Percentiles rank a stretch among this genome's conserved stretches.
Conservation (phyloP, 192 early-diverging fungal species). For the Paraglomus brasilianum region DNA sequence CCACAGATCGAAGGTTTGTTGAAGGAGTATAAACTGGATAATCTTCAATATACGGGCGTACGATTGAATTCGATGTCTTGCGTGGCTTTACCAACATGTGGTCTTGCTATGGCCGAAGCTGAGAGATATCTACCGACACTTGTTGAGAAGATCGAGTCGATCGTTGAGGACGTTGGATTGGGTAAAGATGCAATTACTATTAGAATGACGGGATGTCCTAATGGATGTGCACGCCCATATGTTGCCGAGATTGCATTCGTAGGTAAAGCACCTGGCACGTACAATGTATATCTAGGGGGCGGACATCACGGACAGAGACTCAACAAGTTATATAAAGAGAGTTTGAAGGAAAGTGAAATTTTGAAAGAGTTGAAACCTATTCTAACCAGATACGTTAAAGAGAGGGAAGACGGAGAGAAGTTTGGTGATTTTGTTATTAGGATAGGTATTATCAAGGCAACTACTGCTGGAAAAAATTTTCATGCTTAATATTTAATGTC, state of each 20-base stretch:
- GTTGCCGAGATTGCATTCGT: constrained; percentile 94
- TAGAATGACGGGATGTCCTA: constrained; percentile 99
- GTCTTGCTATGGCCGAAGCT: constrained; percentile 94
- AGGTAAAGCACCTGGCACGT: constrained; percentile 91
- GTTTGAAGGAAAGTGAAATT: constrained; percentile 86
- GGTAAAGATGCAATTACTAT: constrained; percentile 88
- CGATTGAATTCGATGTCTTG: constrained; percentile 94
- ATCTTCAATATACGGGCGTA: constrained; percentile 74
- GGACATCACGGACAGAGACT: constrained; percentile 82
- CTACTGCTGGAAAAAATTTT: constrained; percentile 74
- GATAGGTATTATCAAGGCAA: constrained; percentile 78
- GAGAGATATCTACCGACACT: constrained; percentile 92
- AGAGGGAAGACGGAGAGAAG: constrained; percentile 70
- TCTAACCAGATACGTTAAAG: constrained; percentile 75
- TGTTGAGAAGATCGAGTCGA: constrained; percentile 73
- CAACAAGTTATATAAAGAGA: constrained; percentile 91
- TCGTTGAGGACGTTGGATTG: constrained; percentile 80
- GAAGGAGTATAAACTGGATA: constrained; percentile 78
- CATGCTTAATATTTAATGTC: constrained; percentile 41
- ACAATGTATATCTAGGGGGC: constrained; percentile 95
- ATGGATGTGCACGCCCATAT: constrained; percentile 93
- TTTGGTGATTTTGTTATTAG: constrained; percentile 98
- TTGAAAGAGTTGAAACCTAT: constrained; percentile 72
- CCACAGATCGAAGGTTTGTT: constrained; percentile 67
- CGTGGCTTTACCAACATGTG: constrained; percentile 94